Percentiles rank a stretch among this genome's conserved stretches.
phyloP scores from a whole-genome alignment of 768 basidiomycete species.

The Tricholomella constricta region DNA sequence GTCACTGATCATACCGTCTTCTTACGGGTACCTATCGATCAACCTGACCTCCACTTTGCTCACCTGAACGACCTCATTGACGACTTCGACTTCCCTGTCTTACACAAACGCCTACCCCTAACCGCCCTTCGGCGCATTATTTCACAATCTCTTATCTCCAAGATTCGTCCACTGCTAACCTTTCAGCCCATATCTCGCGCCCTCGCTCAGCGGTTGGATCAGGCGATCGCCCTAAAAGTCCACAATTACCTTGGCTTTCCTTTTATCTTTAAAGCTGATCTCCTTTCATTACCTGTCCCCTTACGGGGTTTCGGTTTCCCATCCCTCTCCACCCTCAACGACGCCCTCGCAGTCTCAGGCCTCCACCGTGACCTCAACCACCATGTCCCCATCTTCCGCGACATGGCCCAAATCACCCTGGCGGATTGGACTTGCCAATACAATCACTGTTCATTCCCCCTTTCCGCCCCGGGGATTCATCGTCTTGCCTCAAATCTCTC shows the following conservation, averaged over 20 bases:
- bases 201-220: no score
- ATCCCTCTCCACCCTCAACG: not conserved
- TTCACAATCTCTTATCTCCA: not conserved
- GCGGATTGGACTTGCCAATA: conserved; percentile 8
- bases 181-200: not conserved
- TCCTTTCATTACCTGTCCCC: no score
- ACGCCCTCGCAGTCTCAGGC: conserved; percentile 10
- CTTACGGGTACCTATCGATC: no score
- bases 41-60: no score
- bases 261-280: no score
- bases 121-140: not conserved
- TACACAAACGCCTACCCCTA: not conserved
- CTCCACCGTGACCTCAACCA: conserved; percentile 20
- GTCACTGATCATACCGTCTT: no score
- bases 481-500: no score
- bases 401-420: conserved; percentile 16
- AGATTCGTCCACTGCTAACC: not conserved
- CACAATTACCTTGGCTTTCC: no score
- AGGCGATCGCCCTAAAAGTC: no score
- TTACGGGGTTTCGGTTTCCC: no score
- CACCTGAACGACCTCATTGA: not conserved
- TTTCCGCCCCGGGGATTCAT: no score
- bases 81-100: not conserved
- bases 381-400: conserved; percentile 13
- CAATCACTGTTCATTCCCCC: no score